These are phyloP conservation scores for Sclerotinia sclerotiorum DNA, from an alignment of 2,329 filamentous ascomycete genomes.

Conservation along the genomic window DNA sequence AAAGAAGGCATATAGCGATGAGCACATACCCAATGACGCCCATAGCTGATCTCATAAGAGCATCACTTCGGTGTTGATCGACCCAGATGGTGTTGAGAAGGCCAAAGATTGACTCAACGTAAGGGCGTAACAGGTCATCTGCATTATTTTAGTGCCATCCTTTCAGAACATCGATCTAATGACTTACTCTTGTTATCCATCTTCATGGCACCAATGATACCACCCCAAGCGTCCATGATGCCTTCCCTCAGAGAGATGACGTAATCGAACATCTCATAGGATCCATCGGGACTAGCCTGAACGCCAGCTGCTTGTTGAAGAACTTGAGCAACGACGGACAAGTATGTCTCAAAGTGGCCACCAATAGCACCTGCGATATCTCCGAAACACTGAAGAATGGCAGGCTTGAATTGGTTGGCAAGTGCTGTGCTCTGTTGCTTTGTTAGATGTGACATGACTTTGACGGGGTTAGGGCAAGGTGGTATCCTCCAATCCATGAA, in stretches of 20 bases:
- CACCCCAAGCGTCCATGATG: conserved; percentile 99
- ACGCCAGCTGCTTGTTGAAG: conserved; percentile 89
- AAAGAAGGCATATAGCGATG: neutral
- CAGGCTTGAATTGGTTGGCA: conserved; percentile 95
- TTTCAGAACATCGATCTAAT: neutral
- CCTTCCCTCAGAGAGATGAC: conserved; percentile 92
- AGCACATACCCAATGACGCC: conserved; percentile 85
- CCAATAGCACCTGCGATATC: conserved; percentile 95
- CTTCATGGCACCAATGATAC: conserved; percentile 94
- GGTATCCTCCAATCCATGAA: neutral
- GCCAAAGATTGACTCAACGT: conserved; percentile 81
- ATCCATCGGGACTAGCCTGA: conserved; percentile 73
- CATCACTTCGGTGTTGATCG: conserved; percentile 87
- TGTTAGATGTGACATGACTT: conserved; percentile 5
- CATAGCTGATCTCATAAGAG: conserved; percentile 90
- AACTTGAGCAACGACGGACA: conserved; percentile 88
- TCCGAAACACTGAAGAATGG: conserved; percentile 95
- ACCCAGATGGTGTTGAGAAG: conserved; percentile 77
- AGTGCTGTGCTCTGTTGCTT: conserved; percentile 69
- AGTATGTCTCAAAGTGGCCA: conserved; percentile 87
- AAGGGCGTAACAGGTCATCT: conserved; percentile 73
- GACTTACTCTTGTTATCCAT: conserved; percentile 69
- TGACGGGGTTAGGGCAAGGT: neutral
- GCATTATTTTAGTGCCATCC: conserved; percentile 37
- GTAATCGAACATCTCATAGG: conserved; percentile 96